A percentile compares a stretch with the other conserved stretches of the same genome.
These are phyloP conservation scores for Solanum pinnatisectum DNA, from an alignment of 257 asterid species.

Conservation along the genomic window DNA sequence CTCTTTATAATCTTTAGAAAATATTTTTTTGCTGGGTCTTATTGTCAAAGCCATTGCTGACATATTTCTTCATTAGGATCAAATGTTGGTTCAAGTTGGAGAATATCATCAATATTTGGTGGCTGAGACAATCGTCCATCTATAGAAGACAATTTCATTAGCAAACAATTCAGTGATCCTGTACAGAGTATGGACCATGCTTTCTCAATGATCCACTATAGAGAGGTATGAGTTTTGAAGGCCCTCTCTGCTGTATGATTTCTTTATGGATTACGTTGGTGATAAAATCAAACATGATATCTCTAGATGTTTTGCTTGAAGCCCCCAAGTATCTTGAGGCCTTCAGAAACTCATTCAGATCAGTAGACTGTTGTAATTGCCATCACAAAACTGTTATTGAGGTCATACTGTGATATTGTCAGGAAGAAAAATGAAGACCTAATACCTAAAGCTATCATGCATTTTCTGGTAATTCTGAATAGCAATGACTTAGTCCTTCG, in stretches of 20 bases:
- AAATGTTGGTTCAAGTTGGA: background rate
- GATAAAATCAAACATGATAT: background rate
- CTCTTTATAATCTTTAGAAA: background rate
- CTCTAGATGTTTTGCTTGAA: background rate
- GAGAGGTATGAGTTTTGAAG: no score
- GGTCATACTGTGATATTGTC: background rate
- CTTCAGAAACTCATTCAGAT: background rate
- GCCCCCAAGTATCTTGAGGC: background rate
- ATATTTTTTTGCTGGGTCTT: background rate
- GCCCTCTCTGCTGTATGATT: no score
- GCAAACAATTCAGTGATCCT: background rate
- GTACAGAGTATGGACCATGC: no score
- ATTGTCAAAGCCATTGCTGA: background rate
- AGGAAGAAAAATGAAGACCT: background rate
- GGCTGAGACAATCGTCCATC: background rate
- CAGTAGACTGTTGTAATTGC: background rate
- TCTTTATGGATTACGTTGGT: no score
- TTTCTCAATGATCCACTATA: no score
- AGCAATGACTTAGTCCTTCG: background rate
- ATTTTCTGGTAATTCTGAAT: background rate
- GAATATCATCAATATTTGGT: background rate
- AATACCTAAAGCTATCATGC: background rate
- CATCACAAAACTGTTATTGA: background rate
- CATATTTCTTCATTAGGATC: slow-evolving; percentile 5
- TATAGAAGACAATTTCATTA: background rate